Evolutionary conservation across 129 eudicot genomes (phyloP).

Genomic region (Pittosporum tobira): DNA sequence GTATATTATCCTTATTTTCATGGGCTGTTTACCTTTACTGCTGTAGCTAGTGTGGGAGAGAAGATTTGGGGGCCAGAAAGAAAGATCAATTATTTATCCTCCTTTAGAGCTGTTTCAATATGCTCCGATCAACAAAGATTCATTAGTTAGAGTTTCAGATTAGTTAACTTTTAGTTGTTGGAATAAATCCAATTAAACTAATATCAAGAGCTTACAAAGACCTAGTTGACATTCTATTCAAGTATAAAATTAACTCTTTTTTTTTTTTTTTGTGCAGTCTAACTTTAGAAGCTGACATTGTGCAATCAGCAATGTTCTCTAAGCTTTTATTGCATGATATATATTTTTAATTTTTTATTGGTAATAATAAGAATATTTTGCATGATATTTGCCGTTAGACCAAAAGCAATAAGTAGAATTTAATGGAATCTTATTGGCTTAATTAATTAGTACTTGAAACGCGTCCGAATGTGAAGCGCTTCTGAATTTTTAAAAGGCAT

Average conservation of each 20-base stretch:
- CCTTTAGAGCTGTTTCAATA: conserved; percentile 19
- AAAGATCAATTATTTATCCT: conserved; percentile 4
- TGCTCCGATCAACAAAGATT: conserved; percentile 24
- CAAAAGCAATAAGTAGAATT: too few species aligned
- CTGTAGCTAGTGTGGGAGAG: conserved; percentile 13
- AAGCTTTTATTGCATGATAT: too few species aligned
- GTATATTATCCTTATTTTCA: conserved; percentile 14
- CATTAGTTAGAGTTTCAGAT: conserved; percentile 25
- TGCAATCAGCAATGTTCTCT: not conserved
- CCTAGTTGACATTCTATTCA: conserved; percentile 9
- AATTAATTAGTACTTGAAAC: not conserved
- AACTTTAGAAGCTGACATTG: not conserved
- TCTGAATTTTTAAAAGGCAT: too few species aligned
- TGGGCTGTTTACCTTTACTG: conserved; percentile 7
- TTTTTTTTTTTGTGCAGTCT: not conserved
- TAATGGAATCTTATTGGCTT: not conserved
- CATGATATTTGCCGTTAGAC: too few species aligned
- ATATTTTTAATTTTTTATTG: too few species aligned
- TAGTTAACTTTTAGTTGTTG: conserved; percentile 29
- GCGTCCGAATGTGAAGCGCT: not conserved
- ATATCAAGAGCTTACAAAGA: conserved; percentile 7
- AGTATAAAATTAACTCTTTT: not conserved
- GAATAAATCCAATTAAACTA: conserved; percentile 22
- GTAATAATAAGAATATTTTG: too few species aligned
- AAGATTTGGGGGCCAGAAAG: conserved; percentile 10